These are phyloP conservation scores for Fimicolochytrium jonesii DNA, from an alignment of 192 early-diverging fungal genomes.

Conservation along the genomic window DNA sequence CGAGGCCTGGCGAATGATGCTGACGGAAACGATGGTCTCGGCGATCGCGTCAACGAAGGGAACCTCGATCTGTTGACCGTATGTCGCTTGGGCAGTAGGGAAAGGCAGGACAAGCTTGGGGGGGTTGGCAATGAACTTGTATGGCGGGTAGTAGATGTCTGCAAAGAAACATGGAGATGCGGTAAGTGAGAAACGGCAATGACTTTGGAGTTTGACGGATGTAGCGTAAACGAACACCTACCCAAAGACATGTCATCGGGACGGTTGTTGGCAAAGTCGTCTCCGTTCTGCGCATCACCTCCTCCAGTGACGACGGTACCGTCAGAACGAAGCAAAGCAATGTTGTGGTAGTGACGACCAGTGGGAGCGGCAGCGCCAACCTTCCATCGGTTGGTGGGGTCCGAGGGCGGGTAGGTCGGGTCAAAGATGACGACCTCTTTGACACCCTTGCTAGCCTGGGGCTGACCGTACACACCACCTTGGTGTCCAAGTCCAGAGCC, in stretches of 20 bases:
- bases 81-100: background rate
- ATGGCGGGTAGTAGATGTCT: slow-evolving; percentile 20
- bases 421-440: slow-evolving; percentile 32
- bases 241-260: slow-evolving; percentile 7
- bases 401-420: slow-evolving; percentile 4
- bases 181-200: too few species aligned
- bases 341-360: slow-evolving; percentile 25
- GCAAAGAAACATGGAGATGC: too few species aligned
- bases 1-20: slow-evolving; percentile 24
- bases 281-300: slow-evolving; percentile 37
- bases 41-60: slow-evolving; percentile 8
- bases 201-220: too few species aligned
- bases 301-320: slow-evolving; percentile 42
- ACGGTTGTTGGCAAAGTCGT: slow-evolving; percentile 1
- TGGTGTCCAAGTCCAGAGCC: slow-evolving; percentile 21
- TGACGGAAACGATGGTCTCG: slow-evolving; percentile 2
- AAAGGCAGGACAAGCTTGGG: slow-evolving; percentile 8
- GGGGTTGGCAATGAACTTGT: slow-evolving; percentile 30
- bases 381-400: slow-evolving; percentile 7
- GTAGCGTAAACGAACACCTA: too few species aligned
- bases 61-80: slow-evolving; percentile 16
- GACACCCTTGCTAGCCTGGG: slow-evolving; percentile 10
- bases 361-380: slow-evolving; percentile 8
- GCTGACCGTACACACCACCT: slow-evolving; percentile 15
- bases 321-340: slow-evolving; percentile 29